These are phyloP conservation scores for Boletus sp. DNA, from an alignment of 768 basidiomycete genomes.

Conservation along the genomic window DNA sequence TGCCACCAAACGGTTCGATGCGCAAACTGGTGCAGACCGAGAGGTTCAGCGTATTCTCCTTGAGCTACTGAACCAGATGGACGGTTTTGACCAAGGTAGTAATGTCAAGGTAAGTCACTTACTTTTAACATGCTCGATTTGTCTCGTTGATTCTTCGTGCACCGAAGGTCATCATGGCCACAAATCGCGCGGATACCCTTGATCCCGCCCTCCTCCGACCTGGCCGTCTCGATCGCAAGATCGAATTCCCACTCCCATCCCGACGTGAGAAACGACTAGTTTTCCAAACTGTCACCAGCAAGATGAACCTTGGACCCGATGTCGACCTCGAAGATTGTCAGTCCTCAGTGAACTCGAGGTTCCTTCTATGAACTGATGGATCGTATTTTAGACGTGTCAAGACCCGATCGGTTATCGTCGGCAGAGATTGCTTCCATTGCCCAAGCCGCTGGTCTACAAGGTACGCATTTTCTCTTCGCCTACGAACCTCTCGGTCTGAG, in stretches of 20 bases:
- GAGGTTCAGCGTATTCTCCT: constrained; percentile 98
- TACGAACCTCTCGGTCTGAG: constrained; percentile 1
- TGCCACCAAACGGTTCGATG: constrained; percentile 99
- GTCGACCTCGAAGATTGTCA: constrained; percentile 97
- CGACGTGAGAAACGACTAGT: constrained; percentile 93
- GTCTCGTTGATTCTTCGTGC: background rate
- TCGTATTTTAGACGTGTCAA: constrained; percentile 73
- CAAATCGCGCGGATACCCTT: constrained; percentile 96
- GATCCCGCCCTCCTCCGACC: constrained; percentile 97
- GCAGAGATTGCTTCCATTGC: constrained; percentile 95
- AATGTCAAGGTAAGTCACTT: constrained; percentile 79
- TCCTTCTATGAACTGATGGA: constrained; percentile 14
- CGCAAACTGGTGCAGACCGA: constrained; percentile 97
- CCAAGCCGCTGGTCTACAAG: constrained; percentile 96
- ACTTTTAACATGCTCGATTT: background rate
- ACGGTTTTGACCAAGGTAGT: constrained; percentile 97
- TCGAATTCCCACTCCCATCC: constrained; percentile 95
- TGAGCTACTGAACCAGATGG: constrained; percentile 98
- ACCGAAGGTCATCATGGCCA: constrained; percentile 96
- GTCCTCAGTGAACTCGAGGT: constrained; percentile 28
- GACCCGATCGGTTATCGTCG: constrained; percentile 92
- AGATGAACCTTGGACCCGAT: constrained; percentile 98
- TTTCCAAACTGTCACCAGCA: constrained; percentile 94
- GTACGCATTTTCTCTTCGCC: constrained; percentile 33
- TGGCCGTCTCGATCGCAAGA: constrained; percentile 96